Percentiles rank a stretch among this genome's conserved stretches.
These are phyloP conservation scores for Lophiostoma macrostomum DNA, from an alignment of 495 filamentous ascomycete species.

Conservation along the genomic window DNA sequence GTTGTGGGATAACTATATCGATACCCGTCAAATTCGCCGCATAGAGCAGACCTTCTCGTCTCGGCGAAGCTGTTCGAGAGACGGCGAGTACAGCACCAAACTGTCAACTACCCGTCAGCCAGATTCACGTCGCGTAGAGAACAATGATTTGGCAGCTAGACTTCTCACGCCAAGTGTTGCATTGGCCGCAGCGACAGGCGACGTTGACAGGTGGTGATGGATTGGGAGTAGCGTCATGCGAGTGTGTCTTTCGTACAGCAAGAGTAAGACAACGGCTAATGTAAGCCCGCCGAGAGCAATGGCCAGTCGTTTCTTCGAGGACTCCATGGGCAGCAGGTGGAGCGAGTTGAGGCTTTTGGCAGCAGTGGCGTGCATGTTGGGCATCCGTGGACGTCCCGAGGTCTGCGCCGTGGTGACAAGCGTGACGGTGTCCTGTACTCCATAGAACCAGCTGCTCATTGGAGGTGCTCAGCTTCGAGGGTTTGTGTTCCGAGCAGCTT, in stretches of 20 bases:
- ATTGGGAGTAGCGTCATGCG: neutral
- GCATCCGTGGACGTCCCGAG: too few species aligned
- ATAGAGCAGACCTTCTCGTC: constrained; percentile 30
- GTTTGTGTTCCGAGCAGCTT: too few species aligned
- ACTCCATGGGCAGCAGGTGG: too few species aligned
- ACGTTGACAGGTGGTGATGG: neutral
- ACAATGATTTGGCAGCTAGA: neutral
- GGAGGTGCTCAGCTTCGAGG: too few species aligned
- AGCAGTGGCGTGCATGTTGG: too few species aligned
- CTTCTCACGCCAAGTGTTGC: constrained; percentile 31
- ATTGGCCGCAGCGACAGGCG: constrained; percentile 22
- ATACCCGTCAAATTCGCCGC: constrained; percentile 38
- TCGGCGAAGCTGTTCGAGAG: constrained; percentile 33
- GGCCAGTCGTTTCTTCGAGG: neutral
- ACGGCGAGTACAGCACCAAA: constrained; percentile 37
- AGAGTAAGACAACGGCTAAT: neutral
- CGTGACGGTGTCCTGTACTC: too few species aligned
- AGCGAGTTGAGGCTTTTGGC: too few species aligned
- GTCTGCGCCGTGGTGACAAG: too few species aligned
- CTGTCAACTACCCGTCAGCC: neutral
- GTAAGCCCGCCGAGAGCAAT: neutral
- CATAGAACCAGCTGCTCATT: too few species aligned
- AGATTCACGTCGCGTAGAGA: neutral
- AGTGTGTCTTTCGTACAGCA: neutral
- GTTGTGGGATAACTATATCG: constrained; percentile 36